Percentiles rank a stretch among this genome's conserved stretches.
Evolutionary conservation across 345 rosid species (phyloP).

Genomic region (Ailanthus altissimus): DNA sequence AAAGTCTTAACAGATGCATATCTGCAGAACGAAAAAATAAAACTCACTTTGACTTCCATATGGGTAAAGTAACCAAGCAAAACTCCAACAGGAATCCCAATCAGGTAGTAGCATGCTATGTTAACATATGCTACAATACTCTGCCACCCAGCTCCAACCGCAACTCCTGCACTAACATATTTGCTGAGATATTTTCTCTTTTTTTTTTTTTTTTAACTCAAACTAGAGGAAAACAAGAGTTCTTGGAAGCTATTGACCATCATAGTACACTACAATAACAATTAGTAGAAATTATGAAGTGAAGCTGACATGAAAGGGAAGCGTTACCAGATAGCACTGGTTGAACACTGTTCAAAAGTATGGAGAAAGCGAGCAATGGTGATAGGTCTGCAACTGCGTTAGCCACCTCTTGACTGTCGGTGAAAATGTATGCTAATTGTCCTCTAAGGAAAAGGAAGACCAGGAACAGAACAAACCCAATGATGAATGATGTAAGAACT

Average conservation of each 20-base stretch:
- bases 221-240: not conserved
- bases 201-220: not conserved
- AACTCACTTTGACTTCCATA: slow-evolving; percentile 63
- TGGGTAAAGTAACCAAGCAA: slow-evolving; percentile 54
- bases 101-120: slow-evolving; percentile 64
- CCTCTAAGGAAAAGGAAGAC: slow-evolving; percentile 55
- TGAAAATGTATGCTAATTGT: slow-evolving; percentile 63
- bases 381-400: slow-evolving; percentile 67
- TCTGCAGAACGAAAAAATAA: not conserved
- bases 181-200: not conserved
- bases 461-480: slow-evolving; percentile 51
- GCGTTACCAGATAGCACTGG: slow-evolving; percentile 79
- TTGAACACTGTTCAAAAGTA: slow-evolving; percentile 76
- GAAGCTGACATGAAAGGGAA: not conserved
- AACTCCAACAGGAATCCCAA: slow-evolving; percentile 69
- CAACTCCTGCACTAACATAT: slow-evolving; percentile 50
- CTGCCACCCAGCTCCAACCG: slow-evolving; percentile 85
- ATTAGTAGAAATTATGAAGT: not conserved
- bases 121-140: slow-evolving; percentile 71
- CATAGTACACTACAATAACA: not conserved
- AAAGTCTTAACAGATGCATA: not conserved
- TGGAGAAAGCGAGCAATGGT: slow-evolving; percentile 66
- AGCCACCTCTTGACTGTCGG: slow-evolving; percentile 52
- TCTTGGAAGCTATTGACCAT: not conserved
- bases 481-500: slow-evolving; percentile 49